phyloP scores from a whole-genome alignment of 1,284 basidiomycete genomes.

The Earliella scabrosa region DNA sequence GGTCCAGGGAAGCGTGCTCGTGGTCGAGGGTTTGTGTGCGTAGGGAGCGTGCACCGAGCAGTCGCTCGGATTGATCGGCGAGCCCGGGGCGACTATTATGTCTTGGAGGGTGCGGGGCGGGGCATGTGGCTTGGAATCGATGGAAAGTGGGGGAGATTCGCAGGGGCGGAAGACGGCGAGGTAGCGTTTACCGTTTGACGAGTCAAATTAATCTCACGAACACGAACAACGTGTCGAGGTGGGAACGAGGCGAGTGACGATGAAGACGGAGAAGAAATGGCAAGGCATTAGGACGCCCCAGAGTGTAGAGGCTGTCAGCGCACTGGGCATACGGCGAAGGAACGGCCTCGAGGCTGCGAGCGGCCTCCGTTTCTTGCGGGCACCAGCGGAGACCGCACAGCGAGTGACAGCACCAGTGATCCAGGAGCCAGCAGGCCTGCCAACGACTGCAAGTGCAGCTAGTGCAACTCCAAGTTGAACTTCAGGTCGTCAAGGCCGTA shows the following conservation, averaged over 20 bases:
- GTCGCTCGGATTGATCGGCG: constrained; percentile 4
- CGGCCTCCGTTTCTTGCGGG: neutral
- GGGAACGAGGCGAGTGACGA: constrained; percentile 2
- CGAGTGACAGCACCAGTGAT: too few species aligned
- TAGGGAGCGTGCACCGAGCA: constrained; percentile 5
- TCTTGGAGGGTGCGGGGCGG: neutral
- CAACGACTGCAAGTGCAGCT: too few species aligned
- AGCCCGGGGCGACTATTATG: neutral
- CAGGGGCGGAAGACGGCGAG: constrained; percentile 2
- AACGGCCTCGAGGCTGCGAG: constrained; percentile 1
- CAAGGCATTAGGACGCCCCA: neutral
- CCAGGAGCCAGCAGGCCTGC: too few species aligned
- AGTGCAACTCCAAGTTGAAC: too few species aligned
- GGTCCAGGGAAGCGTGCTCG: too few species aligned
- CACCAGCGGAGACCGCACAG: neutral
- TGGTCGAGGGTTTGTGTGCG: too few species aligned
- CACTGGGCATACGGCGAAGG: neutral
- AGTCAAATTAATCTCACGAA: constrained; percentile 5
- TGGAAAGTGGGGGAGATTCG: constrained; percentile 8
- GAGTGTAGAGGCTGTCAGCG: constrained; percentile 2
- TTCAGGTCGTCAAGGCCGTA: too few species aligned
- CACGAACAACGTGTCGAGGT: constrained; percentile 6
- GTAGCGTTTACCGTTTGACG: constrained; percentile 2
- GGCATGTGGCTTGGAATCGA: neutral
- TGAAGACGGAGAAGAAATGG: constrained; percentile 1